These are phyloP conservation scores for Talaromyces amestolkiae DNA, from an alignment of 2,329 filamentous ascomycete genomes.

Conservation along the genomic window DNA sequence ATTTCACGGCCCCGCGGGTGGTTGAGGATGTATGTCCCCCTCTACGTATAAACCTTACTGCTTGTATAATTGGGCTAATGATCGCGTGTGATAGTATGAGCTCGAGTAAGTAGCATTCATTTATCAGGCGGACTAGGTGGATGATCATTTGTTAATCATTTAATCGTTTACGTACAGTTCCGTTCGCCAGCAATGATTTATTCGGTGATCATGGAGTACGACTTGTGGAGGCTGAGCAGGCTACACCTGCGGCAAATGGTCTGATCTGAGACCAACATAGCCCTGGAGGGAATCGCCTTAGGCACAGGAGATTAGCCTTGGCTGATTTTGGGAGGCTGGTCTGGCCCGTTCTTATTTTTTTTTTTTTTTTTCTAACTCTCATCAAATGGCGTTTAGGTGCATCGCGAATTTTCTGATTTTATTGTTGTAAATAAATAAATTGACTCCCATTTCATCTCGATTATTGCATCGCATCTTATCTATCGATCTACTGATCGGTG, in stretches of 20 bases:
- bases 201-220: background rate
- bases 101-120: constrained; percentile 12
- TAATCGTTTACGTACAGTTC: background rate
- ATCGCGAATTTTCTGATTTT: background rate
- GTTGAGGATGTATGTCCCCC: constrained; percentile 13
- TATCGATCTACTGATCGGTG: background rate
- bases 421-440: background rate
- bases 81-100: background rate
- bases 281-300: background rate
- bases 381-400: background rate
- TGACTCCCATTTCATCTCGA: background rate
- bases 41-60: too few species aligned
- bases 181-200: background rate
- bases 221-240: constrained; percentile 9
- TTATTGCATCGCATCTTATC: background rate
- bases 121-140: background rate
- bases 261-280: background rate
- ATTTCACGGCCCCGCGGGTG: constrained; percentile 22
- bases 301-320: background rate
- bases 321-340: constrained; percentile 6
- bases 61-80: background rate
- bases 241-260: background rate
- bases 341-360: background rate
- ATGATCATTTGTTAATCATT: background rate
- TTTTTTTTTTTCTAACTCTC: background rate